These are phyloP conservation scores for Massariosphaeria phaeospora DNA, from an alignment of 495 filamentous ascomycete species.

Conservation along the genomic window DNA sequence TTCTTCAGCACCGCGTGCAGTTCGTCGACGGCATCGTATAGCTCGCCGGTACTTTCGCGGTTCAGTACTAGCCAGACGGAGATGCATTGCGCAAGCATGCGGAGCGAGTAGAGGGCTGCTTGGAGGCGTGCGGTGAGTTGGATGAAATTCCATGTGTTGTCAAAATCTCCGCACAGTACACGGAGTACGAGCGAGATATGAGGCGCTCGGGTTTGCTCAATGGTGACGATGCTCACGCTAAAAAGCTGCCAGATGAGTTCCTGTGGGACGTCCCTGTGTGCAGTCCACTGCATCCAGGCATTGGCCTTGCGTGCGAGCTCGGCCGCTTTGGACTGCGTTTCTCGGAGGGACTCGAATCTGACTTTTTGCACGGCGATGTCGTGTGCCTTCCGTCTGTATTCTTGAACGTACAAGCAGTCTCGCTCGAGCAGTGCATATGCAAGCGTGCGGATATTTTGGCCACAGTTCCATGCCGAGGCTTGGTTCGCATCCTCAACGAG, in stretches of 20 bases:
- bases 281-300: conserved; percentile 5
- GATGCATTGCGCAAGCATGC: conserved; percentile 20
- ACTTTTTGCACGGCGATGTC: background rate
- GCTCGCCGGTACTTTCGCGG: background rate
- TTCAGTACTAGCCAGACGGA: conserved; percentile 17
- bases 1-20: background rate
- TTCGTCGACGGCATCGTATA: background rate
- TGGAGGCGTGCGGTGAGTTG: conserved; percentile 25
- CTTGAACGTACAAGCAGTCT: background rate
- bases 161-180: conserved; percentile 6
- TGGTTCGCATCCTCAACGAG: conserved; percentile 24
- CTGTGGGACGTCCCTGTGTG: background rate
- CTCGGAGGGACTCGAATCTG: background rate
- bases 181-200: background rate
- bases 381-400: conserved; percentile 16
- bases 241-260: background rate
- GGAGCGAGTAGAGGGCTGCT: conserved; percentile 26
- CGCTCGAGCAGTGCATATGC: conserved; percentile 24
- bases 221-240: background rate
- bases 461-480: conserved; percentile 23
- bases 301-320: background rate
- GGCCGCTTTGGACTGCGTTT: background rate
- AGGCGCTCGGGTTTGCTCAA: background rate
- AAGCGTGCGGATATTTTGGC: conserved; percentile 15
- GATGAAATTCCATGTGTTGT: conserved; percentile 20